Evolutionary conservation across 306 rosid genomes (phyloP).

Genomic region (Castanea crenata): DNA sequence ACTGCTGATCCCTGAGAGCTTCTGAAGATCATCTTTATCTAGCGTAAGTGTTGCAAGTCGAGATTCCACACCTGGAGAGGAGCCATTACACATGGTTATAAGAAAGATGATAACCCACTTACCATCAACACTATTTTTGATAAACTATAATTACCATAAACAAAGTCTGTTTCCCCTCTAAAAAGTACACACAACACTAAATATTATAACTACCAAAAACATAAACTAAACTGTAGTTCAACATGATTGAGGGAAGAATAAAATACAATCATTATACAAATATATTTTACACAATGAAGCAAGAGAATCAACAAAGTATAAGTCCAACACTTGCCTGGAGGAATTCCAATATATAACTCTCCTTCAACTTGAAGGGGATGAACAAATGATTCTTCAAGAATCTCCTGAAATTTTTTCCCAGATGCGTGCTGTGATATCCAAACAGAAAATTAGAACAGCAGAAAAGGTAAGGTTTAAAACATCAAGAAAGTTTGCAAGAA

Average conservation of each 20-base stretch:
- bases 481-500: not conserved
- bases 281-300: not conserved
- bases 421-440: constrained; percentile 71
- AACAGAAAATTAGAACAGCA: constrained; percentile 36
- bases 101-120: constrained; percentile 10
- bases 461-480: constrained; percentile 15
- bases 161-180: too few species aligned
- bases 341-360: constrained; percentile 90
- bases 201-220: too few species aligned
- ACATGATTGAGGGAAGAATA: not conserved
- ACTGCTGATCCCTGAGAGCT: constrained; percentile 36
- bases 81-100: constrained; percentile 17
- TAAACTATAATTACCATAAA: not conserved
- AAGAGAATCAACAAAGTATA: not conserved
- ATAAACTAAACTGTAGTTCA: not conserved
- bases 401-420: constrained; percentile 85
- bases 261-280: not conserved
- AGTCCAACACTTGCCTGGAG: constrained; percentile 67
- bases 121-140: not conserved
- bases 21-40: constrained; percentile 56
- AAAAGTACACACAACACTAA: too few species aligned
- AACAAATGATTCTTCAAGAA: constrained; percentile 88
- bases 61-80: constrained; percentile 75
- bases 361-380: constrained; percentile 85
- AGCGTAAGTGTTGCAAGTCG: constrained; percentile 82